Base-by-base conservation (phyloP, 1,284 basidiomycete species). In the Xerocomus minutiporus region DNA sequence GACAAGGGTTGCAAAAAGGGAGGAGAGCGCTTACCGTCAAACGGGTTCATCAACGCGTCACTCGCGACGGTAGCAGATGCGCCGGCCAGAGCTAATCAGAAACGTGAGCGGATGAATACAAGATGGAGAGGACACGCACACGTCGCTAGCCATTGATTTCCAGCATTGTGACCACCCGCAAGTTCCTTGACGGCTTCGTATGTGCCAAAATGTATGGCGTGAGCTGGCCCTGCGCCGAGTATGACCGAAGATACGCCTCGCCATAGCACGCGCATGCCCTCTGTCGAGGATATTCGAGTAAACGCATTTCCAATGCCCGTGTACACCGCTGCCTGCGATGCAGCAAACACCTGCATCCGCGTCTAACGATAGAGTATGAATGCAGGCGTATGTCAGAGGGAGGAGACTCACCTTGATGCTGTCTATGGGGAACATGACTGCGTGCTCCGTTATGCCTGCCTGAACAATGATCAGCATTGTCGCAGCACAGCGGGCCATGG, bases 11-110 rank as follows among this genome's bases (percentile, higher is more conserved):
- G 47, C 41, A 49, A 26, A 50, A 36, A 46, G 48, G 25, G 44
- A 1, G 43, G 57, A 26, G 39, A 25, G 39, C 43, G 71, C 84
- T 69, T 69, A 96, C 94, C 94, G 73, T 99, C 97, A 68, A 99
- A 99, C 4, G 97, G 97, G 72, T 99, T 99, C 97, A 99, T 99
- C 55, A 99, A 78, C 8, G 96, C 96, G 75, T 99, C 97, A 53
- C 90, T 90, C 2, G 93, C 91, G 62, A 97, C 91, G 20, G 96
- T 98, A 0, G 97, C 97, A 1, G 88, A 84, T 50, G 94, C 96
- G 59, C 97, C 97, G 28, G 97, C 97, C 26, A 96, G 66, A 17
- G 95, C 95, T 89, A 55, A 39, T 29, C 31, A 44, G 23, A 53
- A 51, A 43, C 15, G 23, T 66, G 46, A 63, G 58, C 25, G 40